Evolutionary conservation across 2,329 filamentous ascomycete genomes (phyloP).

Genomic region (Chrysoporthe deuterocubensis): DNA sequence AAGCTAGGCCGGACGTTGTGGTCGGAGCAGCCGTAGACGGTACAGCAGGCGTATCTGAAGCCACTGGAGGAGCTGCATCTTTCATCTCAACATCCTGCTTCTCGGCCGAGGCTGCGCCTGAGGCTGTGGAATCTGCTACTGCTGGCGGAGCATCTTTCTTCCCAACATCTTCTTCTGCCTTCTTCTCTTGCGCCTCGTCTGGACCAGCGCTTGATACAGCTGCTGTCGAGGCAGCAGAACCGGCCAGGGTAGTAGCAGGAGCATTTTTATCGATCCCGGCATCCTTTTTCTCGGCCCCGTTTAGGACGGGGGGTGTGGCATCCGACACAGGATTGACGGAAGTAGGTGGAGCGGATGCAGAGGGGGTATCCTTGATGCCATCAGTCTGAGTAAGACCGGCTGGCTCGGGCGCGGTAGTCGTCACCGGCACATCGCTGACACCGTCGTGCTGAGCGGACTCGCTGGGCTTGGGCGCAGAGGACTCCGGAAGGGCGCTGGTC

Average conservation of each 20-base stretch:
- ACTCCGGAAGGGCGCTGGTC: constrained; percentile 21
- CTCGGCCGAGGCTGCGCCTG: constrained; percentile 4
- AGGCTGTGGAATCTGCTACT: neutral
- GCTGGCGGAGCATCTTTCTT: neutral
- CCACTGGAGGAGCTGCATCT: constrained; percentile 21
- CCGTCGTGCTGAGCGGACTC: constrained; percentile 19
- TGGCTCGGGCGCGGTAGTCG: neutral
- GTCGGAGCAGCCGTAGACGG: neutral
- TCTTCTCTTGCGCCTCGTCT: neutral
- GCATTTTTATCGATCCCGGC: neutral
- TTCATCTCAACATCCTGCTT: constrained; percentile 30
- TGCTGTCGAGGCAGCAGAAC: neutral
- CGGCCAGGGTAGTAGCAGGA: neutral
- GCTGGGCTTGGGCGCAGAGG: constrained; percentile 18
- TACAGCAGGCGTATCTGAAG: constrained; percentile 2
- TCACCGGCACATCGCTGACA: constrained; percentile 15
- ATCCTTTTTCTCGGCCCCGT: constrained; percentile 7
- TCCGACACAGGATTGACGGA: neutral
- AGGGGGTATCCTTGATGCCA: neutral
- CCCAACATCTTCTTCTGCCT: neutral
- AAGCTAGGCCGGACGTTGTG: neutral
- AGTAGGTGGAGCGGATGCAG: neutral
- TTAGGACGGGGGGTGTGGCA: neutral
- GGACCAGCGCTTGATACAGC: neutral
- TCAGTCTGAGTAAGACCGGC: neutral